Conservation (phyloP, 106 monocot species). For the Chionographis japonica region DNA sequence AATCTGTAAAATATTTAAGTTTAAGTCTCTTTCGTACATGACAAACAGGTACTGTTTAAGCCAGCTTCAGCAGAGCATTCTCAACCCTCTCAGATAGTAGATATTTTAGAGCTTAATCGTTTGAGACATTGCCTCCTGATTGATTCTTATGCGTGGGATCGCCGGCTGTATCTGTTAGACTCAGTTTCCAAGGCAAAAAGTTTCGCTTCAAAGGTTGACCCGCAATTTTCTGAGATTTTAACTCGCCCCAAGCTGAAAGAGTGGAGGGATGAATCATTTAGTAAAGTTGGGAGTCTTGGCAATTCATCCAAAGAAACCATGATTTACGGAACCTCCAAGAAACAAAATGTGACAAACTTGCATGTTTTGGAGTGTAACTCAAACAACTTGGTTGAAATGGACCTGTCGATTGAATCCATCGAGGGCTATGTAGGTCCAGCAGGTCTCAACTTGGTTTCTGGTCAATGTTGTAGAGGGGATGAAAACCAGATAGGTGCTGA, state of each 20-base stretch:
- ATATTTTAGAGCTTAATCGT: constrained; percentile 71
- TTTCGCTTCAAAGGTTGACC: constrained; percentile 22
- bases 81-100: constrained; percentile 12
- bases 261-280: constrained; percentile 13
- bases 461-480: constrained; percentile 9
- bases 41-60: constrained; percentile 33
- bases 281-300: constrained; percentile 8
- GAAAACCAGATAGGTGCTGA: constrained; percentile 1
- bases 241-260: constrained; percentile 9
- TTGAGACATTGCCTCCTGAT: constrained; percentile 57
- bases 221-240: constrained; percentile 14
- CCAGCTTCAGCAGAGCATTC: constrained; percentile 13
- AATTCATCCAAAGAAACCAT: constrained; percentile 10
- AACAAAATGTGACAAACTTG: constrained; percentile 17
- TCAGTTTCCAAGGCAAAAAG: constrained; percentile 40
- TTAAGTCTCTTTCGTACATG: neutral
- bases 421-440: constrained; percentile 18
- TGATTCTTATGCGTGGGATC: constrained; percentile 76
- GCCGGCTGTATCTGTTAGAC: constrained; percentile 44
- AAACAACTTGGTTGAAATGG: constrained; percentile 24
- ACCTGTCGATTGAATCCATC: constrained; percentile 22
- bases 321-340: constrained; percentile 7
- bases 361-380: constrained; percentile 31
- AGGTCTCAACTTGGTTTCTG: constrained; percentile 13
- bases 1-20: neutral